phyloP scores from a whole-genome alignment of 2,329 filamentous ascomycete genomes.

The Teratosphaeria nubilosa region DNA sequence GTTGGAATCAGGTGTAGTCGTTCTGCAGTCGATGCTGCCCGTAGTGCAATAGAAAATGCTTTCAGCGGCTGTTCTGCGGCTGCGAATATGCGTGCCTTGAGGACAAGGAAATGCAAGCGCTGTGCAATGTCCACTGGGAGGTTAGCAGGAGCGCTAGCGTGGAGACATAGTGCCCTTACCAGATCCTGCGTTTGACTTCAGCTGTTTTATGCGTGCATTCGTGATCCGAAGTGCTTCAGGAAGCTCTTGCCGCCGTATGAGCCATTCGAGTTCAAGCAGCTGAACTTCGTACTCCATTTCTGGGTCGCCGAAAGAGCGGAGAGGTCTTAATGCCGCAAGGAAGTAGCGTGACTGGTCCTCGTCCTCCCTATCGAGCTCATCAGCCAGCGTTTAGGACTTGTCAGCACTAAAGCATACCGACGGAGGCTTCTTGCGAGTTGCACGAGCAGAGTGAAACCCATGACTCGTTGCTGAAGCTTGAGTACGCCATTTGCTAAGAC shows the following conservation, averaged over 20 bases:
- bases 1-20: conserved; percentile 56
- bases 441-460: conserved; percentile 56
- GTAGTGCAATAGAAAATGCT: conserved; percentile 65
- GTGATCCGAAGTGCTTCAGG: conserved; percentile 44
- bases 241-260: conserved; percentile 45
- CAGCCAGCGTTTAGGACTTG: neutral
- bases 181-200: conserved; percentile 33
- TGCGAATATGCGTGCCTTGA: conserved; percentile 62
- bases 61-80: conserved; percentile 59
- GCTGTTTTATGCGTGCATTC: conserved; percentile 40
- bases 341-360: conserved; percentile 29
- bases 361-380: conserved; percentile 35
- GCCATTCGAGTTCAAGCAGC: conserved; percentile 50
- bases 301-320: conserved; percentile 35
- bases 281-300: conserved; percentile 51
- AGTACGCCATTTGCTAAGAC: conserved; percentile 57
- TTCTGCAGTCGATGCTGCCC: conserved; percentile 65
- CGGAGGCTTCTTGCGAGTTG: conserved; percentile 55
- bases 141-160: neutral
- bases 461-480: conserved; percentile 67
- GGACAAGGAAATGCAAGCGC: conserved; percentile 59
- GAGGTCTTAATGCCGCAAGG: conserved; percentile 46
- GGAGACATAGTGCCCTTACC: conserved; percentile 3
- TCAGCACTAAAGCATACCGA: conserved; percentile 22
- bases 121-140: conserved; percentile 50